A percentile compares a stretch with the other conserved stretches of the same genome.
These are phyloP conservation scores for Hanseniaspora jakobsenii DNA, from an alignment of 805 yeast species.

Conservation along the genomic window DNA sequence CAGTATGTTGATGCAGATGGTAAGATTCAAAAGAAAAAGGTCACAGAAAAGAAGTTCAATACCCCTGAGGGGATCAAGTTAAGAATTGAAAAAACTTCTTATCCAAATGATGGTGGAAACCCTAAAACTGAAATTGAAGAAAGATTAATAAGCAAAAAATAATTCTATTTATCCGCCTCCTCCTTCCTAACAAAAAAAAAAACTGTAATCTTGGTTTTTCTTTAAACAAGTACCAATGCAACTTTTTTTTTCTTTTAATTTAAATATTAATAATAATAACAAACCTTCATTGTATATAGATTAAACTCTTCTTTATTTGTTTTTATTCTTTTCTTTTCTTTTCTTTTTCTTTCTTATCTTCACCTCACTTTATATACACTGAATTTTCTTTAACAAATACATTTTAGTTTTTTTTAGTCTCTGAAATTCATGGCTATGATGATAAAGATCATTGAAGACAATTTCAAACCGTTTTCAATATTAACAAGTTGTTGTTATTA, in stretches of 20 bases:
- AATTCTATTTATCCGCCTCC: background rate
- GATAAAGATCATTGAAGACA: no score
- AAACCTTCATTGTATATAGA: background rate
- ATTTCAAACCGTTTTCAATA: no score
- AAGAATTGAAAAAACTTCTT: slow-evolving; percentile 30
- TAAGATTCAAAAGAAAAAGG: background rate
- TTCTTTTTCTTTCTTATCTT: background rate
- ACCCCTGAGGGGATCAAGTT: slow-evolving; percentile 22
- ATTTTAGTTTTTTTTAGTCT: no score
- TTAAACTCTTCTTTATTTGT: background rate
- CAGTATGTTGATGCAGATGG: slow-evolving; percentile 16
- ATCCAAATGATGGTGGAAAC: slow-evolving; percentile 31
- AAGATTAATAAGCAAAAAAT: slow-evolving; percentile 13
- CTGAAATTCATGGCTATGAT: no score
- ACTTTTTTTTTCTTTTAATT: no score
- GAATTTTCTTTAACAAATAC: no score
- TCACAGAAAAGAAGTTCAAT: slow-evolving; percentile 1
- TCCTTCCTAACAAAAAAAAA: background rate
- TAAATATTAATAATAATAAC: background rate
- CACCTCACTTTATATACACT: no score
- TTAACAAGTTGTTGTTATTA: background rate
- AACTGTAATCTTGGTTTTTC: background rate
- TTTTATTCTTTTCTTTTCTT: background rate
- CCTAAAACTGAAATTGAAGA: slow-evolving; percentile 28
- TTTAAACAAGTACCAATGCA: no score